Evolutionary conservation across 2,329 filamentous ascomycete genomes (phyloP), one percentile per base, ranked within the genome.

Genomic region (Pseudocercospora cruenta): DNA sequence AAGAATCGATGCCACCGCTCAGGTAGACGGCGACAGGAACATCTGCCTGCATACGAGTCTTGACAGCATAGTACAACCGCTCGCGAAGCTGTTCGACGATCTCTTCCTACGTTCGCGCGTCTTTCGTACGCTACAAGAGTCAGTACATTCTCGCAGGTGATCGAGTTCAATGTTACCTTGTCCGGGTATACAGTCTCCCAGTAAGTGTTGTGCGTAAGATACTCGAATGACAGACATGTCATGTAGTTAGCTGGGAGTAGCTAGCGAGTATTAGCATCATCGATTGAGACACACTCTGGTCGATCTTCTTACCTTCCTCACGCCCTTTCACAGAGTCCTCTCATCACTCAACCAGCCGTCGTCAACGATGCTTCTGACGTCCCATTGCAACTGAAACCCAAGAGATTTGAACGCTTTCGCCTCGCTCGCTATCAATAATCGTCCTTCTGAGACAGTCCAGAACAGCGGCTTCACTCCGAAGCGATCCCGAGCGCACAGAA

Each of bases 391-490:
- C 71, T 69, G 19, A 67, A 84, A 84, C 84, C 0, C 84, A 83
- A 62, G 86, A 70, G 0, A 83, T 75, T 54, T 83, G 69, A 70
- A 85, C 0, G 82, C 84, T 71, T 88, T 88, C 65, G 82, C 81
- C 71, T 88, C 86, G 0, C 84, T 78, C 5, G 84, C 83, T 0
- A 87, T 72, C 12, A 86, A 73, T 3, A 88, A 63, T 63, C 77
- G 75, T 5, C 75, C 77, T 5, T 69, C 63, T 5, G 74, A 74
- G 19, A 79, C 68, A 0, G 84, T 86, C 75, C 82, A 87, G 64
- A 85, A 83, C 19, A 88, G 77, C 2, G 85, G 85, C 72, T 88
- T 88, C 70, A 88, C 84, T 3, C 86, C 86, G 71, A 82, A 87
- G 0, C 85, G 80, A 71, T 88, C 86, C 19, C 85, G 75, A 1